Evolutionary conservation across 2,329 filamentous ascomycete species (phyloP).

Genomic region (Colletotrichum incanum): DNA sequence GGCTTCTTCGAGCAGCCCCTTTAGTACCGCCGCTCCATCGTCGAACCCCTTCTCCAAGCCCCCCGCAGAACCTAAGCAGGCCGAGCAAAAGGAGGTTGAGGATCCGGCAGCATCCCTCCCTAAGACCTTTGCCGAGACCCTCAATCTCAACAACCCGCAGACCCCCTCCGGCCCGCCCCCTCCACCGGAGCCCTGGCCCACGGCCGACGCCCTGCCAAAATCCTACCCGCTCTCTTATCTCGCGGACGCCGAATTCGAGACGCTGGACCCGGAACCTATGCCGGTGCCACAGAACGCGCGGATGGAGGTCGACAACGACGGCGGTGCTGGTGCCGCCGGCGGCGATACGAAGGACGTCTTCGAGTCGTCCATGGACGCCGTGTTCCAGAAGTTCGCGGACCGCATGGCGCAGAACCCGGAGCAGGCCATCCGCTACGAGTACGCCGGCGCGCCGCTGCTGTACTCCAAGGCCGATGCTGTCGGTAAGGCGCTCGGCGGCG

Average conservation of each 20-base stretch:
- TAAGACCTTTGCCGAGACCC: slow-evolving; percentile 80
- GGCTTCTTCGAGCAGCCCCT: slow-evolving; percentile 58
- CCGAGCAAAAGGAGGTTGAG: slow-evolving; percentile 47
- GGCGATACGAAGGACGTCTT: slow-evolving; percentile 75
- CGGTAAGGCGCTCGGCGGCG: slow-evolving; percentile 72
- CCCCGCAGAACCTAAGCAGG: slow-evolving; percentile 54
- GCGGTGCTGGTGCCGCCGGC: slow-evolving; percentile 48
- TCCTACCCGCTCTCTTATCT: slow-evolving; percentile 86
- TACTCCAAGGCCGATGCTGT: slow-evolving; percentile 85
- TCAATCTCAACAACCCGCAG: slow-evolving; percentile 77
- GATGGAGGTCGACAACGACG: slow-evolving; percentile 62
- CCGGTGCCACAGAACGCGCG: slow-evolving; percentile 67
- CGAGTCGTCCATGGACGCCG: slow-evolving; percentile 81
- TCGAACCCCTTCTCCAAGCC: slow-evolving; percentile 51
- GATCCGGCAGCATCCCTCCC: slow-evolving; percentile 58
- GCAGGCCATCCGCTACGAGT: slow-evolving; percentile 87
- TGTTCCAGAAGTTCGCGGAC: slow-evolving; percentile 87
- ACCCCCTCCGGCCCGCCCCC: slow-evolving; percentile 52
- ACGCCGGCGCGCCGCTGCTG: slow-evolving; percentile 79
- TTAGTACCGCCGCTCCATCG: slow-evolving; percentile 53
- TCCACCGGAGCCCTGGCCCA: slow-evolving; percentile 83
- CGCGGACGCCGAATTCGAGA: slow-evolving; percentile 92
- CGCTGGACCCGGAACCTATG: slow-evolving; percentile 75
- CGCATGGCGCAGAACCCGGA: slow-evolving; percentile 85
- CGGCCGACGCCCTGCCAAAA: slow-evolving; percentile 72